Evolutionary conservation across 2,329 filamentous ascomycete species (phyloP), one percentile per base, ranked within the genome.

Genomic region (Clarireedia monteithiana): DNA sequence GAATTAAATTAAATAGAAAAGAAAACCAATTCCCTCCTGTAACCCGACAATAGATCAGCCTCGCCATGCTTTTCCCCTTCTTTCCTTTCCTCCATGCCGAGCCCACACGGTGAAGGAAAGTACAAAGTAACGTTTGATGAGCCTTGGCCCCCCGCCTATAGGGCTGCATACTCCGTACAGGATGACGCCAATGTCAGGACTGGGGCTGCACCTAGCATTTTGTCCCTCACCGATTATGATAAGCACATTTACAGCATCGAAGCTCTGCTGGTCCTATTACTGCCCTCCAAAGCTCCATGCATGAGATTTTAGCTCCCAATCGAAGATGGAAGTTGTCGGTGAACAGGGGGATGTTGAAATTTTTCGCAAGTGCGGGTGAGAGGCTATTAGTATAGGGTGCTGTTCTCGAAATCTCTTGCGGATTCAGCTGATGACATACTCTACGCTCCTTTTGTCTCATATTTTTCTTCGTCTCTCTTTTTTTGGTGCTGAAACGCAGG

Each of bases 201-300:
- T 42, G 39, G 24, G 17, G 46, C 44, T 23, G 38, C 52, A 55
- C n/a, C 46, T 6, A 17, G 26, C 24, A 17, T 34, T 34, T 50
- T 36, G 23, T 48, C 24, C 23, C 34, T 50, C 52, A 50, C 52
- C 52, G 52, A 55, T 26, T 45, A 55, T 50, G 20, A 55, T 55
- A 55, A 55, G 52, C 52, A 55, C 52, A 23, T 23, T 48, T 50
- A 30, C 15, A 15, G 7, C 17, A 17, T 15, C 30, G 17, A 44
- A n/a, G 20, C 47, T n/a, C n/a, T 50, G 26, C 17, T 42, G 17
- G 24, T 17, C 36, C 36, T 54, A 54, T 54, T 54, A 20, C 15
- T 38, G 44, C 14, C 46, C 46, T 36, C 36, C 5, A 24, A 50
- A 42, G 20, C 17, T 55, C 38, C 5, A 55, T 50, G 23, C 14